Evolutionary conservation across 805 yeast genomes (phyloP).

Genomic region (Hanseniaspora opuntiae): DNA sequence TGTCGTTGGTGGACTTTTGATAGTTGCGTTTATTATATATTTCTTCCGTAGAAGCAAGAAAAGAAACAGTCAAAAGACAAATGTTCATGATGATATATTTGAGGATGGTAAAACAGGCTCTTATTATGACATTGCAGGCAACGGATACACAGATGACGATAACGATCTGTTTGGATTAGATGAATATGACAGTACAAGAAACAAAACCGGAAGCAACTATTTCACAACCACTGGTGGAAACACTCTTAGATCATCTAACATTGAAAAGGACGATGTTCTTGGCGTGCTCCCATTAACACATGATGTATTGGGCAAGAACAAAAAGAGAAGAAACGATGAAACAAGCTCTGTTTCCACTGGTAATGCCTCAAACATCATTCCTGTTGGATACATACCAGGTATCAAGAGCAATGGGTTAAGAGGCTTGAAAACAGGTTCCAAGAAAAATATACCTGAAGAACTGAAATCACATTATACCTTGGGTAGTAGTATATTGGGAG

Average conservation of each 20-base stretch:
- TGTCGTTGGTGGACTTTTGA: constrained; percentile 31
- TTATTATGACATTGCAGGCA: constrained; percentile 15
- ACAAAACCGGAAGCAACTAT: not conserved
- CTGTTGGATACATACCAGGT: constrained; percentile 89
- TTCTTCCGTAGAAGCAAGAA: constrained; percentile 33
- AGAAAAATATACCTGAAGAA: constrained; percentile 16
- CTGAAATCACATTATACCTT: constrained; percentile 27
- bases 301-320: not conserved
- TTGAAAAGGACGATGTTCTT: constrained; percentile 12
- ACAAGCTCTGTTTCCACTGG: constrained; percentile 23
- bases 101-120: constrained; percentile 18
- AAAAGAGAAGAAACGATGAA: constrained; percentile 8
- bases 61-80: constrained; percentile 25
- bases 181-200: not conserved
- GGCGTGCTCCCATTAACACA: constrained; percentile 1
- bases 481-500: constrained; percentile 34
- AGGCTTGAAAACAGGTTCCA: constrained; percentile 3
- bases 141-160: constrained; percentile 15
- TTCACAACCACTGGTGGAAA: constrained; percentile 1
- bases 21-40: constrained; percentile 27
- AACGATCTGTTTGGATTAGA: constrained; percentile 16
- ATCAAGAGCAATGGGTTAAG: constrained; percentile 38
- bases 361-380: constrained; percentile 75
- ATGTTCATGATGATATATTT: constrained; percentile 21
- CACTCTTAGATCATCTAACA: constrained; percentile 16